These are phyloP conservation scores for Lentinus tigrinus DNA, from an alignment of 768 basidiomycete genomes.

Conservation along the genomic window DNA sequence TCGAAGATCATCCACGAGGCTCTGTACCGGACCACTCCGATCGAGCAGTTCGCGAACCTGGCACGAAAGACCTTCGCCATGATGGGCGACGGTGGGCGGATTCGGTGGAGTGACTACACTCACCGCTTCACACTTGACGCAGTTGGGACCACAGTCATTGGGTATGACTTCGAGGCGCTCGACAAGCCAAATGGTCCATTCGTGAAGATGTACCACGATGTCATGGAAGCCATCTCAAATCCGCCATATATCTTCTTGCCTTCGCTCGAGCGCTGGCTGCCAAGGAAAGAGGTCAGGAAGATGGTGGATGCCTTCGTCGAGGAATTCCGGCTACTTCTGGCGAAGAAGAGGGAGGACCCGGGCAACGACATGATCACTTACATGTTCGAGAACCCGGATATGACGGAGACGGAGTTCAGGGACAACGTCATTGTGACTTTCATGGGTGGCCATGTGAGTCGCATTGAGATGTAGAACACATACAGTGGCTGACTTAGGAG, in stretches of 20 bases:
- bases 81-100: slow-evolving; percentile 30
- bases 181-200: slow-evolving; percentile 9
- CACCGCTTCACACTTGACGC: slow-evolving; percentile 16
- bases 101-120: slow-evolving; percentile 27
- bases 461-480: not conserved
- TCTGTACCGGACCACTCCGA: slow-evolving; percentile 34
- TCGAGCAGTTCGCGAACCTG: slow-evolving; percentile 32
- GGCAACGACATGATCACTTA: slow-evolving; percentile 12
- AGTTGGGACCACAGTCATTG: slow-evolving; percentile 8
- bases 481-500: not conserved
- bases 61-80: slow-evolving; percentile 31
- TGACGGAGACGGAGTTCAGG: slow-evolving; percentile 30
- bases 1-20: slow-evolving; percentile 34
- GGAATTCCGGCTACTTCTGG: not conserved
- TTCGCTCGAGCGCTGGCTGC: slow-evolving; percentile 6
- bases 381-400: slow-evolving; percentile 9
- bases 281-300: not conserved
- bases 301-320: slow-evolving; percentile 2
- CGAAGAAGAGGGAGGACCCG: not conserved
- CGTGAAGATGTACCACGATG: slow-evolving; percentile 11
- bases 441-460: slow-evolving; percentile 37
- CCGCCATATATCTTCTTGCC: slow-evolving; percentile 9
- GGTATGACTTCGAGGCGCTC: slow-evolving; percentile 18
- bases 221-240: slow-evolving; percentile 5
- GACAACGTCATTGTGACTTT: slow-evolving; percentile 40